phyloP scores from a whole-genome alignment of 306 rosid genomes.

The apple (Malus domestica) region ASM211411v1 NC_041799.1:36453001-36453500 shows the following conservation, averaged over 20 bases:
- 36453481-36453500: conserved; percentile 3
- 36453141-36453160: background rate
- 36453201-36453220: background rate
- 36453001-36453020: conserved; percentile 62
- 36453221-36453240: conserved; percentile 8
- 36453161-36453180: background rate
- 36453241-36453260: background rate
- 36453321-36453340: too few species aligned
- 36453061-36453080: conserved; percentile 30
- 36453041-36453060: conserved; percentile 44
- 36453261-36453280: background rate
- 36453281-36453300: background rate
- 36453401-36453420: background rate
- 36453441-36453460: background rate
- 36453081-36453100: conserved; percentile 36
- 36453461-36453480: background rate
- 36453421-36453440: background rate
- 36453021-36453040: conserved; percentile 51
- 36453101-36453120: conserved; percentile 25
- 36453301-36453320: too few species aligned
- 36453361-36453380: background rate
- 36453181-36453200: background rate
- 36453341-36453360: background rate
- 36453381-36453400: background rate
- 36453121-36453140: conserved; percentile 61